Base-by-base conservation (phyloP, 2,329 filamentous ascomycete genomes). In the Diaporthe vexans region DNA sequence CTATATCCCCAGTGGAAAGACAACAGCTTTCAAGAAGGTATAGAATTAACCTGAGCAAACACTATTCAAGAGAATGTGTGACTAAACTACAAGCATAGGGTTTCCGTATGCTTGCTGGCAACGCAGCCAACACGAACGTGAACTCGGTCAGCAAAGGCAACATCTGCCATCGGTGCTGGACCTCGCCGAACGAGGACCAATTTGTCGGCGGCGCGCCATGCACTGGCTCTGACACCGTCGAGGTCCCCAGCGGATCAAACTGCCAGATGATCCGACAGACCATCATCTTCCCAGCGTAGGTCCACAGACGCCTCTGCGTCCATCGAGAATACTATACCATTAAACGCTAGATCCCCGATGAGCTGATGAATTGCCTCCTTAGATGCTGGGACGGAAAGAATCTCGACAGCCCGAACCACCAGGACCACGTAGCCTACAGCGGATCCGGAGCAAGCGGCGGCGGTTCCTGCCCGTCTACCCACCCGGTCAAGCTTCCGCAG, bases 251-350 rank as follows among this genome's bases (percentile, higher is more conserved):
- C 19, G 80, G 83, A 74, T 81, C 84, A 75, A 81, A 77, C 72
- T 88, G 86, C 84, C 87, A 88, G 82, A 87, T 88, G 83, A 88
- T 88, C 82, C 85, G 86, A 76, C 86, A 87, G 79, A 88, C 86
- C 78, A 85, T 88, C 80, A 87, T 88, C 80, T 88, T 88, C 82
- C 84, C 84, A 8, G 81, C 82, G 82, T 79, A 77, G 46, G 77
- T 51, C 15, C 21, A 35, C 35, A 52, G n/a, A n/a, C 19, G 21
- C 26, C 26, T 19, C n/a, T 46, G 15, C 40, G 19, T n/a, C 3
- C 8, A 4, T 21, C 7, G 26, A 54, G 19, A 19, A 56, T 7
- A 7, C n/a, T 51, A 13, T 35, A 9, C 9, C n/a, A 24, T 21
- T 9, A 4, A n/a, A 3, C 21, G 0, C 9, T 19, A 19, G 79